Percentiles rank a stretch among this genome's conserved stretches.
phyloP scores from a whole-genome alignment of 192 early-diverging fungal species.

The Gonapodya sp. region DNA sequence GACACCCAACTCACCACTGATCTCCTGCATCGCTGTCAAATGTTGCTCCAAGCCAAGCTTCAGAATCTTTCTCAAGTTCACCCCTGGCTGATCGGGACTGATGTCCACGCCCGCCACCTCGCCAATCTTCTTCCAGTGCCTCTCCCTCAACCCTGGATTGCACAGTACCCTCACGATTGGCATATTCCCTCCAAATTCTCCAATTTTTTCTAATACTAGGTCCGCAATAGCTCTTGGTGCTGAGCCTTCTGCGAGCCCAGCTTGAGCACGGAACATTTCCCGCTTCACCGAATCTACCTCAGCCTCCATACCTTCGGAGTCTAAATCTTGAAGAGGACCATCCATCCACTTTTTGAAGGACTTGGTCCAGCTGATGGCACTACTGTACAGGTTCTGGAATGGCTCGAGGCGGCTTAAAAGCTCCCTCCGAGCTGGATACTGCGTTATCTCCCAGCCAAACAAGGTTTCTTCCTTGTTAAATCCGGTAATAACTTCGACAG shows the following conservation, averaged over 20 bases:
- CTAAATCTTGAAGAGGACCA: slow-evolving; percentile 45
- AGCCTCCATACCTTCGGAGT: slow-evolving; percentile 44
- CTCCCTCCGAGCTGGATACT: slow-evolving; percentile 47
- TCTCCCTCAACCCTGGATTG: slow-evolving; percentile 50
- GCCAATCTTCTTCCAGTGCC: slow-evolving; percentile 44
- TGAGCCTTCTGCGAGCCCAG: slow-evolving; percentile 39
- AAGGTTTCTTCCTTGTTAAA: slow-evolving; percentile 54
- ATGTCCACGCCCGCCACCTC: slow-evolving; percentile 33
- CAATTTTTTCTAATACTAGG: slow-evolving; percentile 50
- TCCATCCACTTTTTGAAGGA: slow-evolving; percentile 58
- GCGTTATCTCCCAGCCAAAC: slow-evolving; percentile 49
- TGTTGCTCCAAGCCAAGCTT: slow-evolving; percentile 45
- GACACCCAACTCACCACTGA: slow-evolving; percentile 39
- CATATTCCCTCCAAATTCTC: slow-evolving; percentile 48
- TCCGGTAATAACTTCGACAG: slow-evolving; percentile 41
- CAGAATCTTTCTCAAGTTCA: slow-evolving; percentile 46
- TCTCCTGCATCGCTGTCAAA: slow-evolving; percentile 39
- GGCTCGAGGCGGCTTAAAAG: slow-evolving; percentile 43
- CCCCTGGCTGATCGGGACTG: slow-evolving; percentile 35
- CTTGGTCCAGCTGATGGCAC: slow-evolving; percentile 53
- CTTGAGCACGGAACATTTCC: slow-evolving; percentile 44
- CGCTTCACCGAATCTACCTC: slow-evolving; percentile 49
- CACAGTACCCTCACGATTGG: slow-evolving; percentile 51
- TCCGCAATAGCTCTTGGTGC: slow-evolving; percentile 50
- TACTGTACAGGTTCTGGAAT: slow-evolving; percentile 48